phyloP scores from a whole-genome alignment of 371 early-diverging fungal species.

The Smittium culicis region DNA sequence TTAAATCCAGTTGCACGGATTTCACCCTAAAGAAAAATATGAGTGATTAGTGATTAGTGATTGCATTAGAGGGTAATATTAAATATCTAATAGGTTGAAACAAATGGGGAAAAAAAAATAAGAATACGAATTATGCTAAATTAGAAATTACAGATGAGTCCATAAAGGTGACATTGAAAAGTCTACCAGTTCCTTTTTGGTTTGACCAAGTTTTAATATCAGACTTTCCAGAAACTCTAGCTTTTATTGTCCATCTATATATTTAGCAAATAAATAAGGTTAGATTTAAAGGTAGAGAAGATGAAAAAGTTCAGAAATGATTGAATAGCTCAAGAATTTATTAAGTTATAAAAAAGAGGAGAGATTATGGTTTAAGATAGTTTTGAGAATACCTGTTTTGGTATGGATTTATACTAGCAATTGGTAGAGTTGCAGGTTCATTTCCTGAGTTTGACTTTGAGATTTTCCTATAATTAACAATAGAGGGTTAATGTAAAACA shows the following conservation, averaged over 20 bases:
- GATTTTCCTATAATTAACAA: slow-evolving; percentile 13
- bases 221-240: slow-evolving; percentile 68
- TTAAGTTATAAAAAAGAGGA: neutral
- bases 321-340: no score
- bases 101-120: neutral
- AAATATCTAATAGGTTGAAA: neutral
- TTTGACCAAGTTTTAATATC: slow-evolving; percentile 73
- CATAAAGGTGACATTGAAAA: slow-evolving; percentile 75
- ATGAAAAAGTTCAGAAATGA: slow-evolving; percentile 4
- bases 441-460: slow-evolving; percentile 18
- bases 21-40: slow-evolving; percentile 44
- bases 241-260: slow-evolving; percentile 72
- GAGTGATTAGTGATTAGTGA: neutral
- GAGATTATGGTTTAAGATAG: slow-evolving; percentile 9
- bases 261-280: no score
- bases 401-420: slow-evolving; percentile 45
- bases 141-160: slow-evolving; percentile 42
- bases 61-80: no score
- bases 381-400: slow-evolving; percentile 42
- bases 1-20: slow-evolving; percentile 84
- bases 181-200: slow-evolving; percentile 60
- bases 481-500: no score
- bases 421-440: slow-evolving; percentile 29
- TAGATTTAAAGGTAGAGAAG: neutral
- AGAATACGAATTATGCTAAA: neutral